Percentiles rank a stretch among this genome's conserved stretches.
These are phyloP conservation scores for Sporisorium sorghi DNA, from an alignment of 1,284 basidiomycete species.

Conservation along the genomic window DNA sequence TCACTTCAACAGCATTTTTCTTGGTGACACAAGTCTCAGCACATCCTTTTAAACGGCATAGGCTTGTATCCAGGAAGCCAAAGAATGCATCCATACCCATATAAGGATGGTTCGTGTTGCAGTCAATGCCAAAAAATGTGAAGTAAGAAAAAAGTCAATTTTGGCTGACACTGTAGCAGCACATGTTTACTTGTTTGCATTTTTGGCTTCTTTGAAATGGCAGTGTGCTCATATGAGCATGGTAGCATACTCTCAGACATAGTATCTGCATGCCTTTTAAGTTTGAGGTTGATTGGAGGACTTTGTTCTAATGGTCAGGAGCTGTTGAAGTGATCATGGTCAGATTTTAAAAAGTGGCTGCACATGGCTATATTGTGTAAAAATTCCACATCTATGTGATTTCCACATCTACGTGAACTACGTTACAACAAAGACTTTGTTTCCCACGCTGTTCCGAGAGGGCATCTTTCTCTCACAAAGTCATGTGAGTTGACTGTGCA, in stretches of 20 bases:
- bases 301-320: background rate
- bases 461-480: too few relatives aligned
- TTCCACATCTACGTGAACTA: constrained; percentile 4
- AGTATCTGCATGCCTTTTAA: background rate
- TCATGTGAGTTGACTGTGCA: too few relatives aligned
- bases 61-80: background rate
- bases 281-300: background rate
- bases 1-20: background rate
- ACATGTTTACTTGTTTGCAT: too few relatives aligned
- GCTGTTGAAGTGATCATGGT: background rate
- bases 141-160: too few relatives aligned
- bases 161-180: too few relatives aligned
- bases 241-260: too few relatives aligned
- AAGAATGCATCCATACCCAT: background rate
- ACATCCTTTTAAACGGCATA: background rate
- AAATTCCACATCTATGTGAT: constrained; percentile 2
- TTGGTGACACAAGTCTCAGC: background rate
- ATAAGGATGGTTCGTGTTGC: too few relatives aligned
- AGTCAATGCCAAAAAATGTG: too few relatives aligned
- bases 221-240: too few relatives aligned
- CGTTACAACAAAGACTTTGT: too few relatives aligned
- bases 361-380: background rate
- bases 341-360: background rate
- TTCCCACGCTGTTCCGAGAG: too few relatives aligned
- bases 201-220: too few relatives aligned